A percentile compares a stretch with the other conserved stretches of the same genome.
These are phyloP conservation scores for Lagerstroemia speciosa DNA, from an alignment of 345 rosid species.

Conservation along the genomic window DNA sequence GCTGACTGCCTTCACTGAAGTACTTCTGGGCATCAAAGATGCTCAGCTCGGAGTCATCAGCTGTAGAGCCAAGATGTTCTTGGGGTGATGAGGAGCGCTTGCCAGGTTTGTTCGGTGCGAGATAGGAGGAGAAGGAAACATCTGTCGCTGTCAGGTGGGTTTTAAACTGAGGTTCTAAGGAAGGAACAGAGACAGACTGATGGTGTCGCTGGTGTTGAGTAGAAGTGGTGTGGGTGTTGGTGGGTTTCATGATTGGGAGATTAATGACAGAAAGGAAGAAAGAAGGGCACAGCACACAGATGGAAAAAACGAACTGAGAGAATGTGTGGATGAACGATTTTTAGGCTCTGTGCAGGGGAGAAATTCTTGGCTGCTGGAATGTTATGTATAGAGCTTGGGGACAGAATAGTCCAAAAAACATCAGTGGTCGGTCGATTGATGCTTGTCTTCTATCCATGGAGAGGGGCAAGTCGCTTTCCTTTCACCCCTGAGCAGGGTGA, in stretches of 20 bases:
- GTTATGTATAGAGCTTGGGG: slow-evolving; percentile 2
- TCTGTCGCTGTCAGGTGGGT: slow-evolving; percentile 3
- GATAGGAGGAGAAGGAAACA: slow-evolving; percentile 8
- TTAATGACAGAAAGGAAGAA: not conserved
- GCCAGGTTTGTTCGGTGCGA: not conserved
- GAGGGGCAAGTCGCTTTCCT: not conserved
- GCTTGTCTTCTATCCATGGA: not conserved
- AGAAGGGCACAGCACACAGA: no score
- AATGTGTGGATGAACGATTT: not conserved
- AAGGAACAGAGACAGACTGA: not conserved
- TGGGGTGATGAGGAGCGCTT: slow-evolving; percentile 13
- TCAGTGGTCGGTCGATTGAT: not conserved
- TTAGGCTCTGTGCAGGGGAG: not conserved
- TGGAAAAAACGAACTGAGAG: not conserved
- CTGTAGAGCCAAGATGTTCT: slow-evolving; percentile 14
- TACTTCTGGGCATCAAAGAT: slow-evolving; percentile 67
- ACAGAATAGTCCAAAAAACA: not conserved
- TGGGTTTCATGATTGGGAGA: not conserved
- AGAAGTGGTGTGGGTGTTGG: not conserved
- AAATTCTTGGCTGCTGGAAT: slow-evolving; percentile 1
- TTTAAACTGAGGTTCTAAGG: not conserved
- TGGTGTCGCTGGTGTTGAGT: no score
- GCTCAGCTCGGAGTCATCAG: slow-evolving; percentile 53
- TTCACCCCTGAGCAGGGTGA: not conserved
- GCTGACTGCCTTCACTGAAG: slow-evolving; percentile 39